Evolutionary conservation across 1,284 basidiomycete species (phyloP).

Genomic region (Ganoderma sp.): DNA sequence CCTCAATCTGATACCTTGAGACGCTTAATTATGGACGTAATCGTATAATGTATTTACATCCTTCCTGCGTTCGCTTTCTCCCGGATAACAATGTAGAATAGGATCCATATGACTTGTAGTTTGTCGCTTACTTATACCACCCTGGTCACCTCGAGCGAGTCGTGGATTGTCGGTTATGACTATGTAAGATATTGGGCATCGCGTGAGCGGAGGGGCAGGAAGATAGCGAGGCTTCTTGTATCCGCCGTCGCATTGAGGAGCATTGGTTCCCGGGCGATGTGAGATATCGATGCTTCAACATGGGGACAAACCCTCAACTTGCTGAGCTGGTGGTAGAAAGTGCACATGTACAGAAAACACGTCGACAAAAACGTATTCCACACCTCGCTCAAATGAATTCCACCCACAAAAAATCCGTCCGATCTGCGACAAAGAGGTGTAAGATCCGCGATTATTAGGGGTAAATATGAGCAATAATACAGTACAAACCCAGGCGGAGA

Average conservation of each 20-base stretch:
- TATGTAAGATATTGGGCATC: neutral
- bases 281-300: neutral
- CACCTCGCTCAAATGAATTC: neutral
- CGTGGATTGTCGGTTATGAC: neutral
- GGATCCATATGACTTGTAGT: neutral
- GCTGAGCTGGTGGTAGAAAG: neutral
- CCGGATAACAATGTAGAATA: neutral
- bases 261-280: neutral
- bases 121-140: neutral
- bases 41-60: conserved; percentile 12
- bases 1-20: neutral
- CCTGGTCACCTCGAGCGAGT: neutral
- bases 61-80: neutral
- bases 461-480: conserved; percentile 14
- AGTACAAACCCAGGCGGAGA: conserved; percentile 6
- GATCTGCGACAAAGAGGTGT: neutral
- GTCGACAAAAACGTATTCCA: neutral
- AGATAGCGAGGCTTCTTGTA: neutral
- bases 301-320: neutral
- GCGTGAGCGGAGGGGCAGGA: neutral
- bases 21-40: neutral
- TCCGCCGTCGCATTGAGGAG: neutral
- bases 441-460: neutral
- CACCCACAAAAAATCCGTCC: neutral
- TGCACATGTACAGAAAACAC: neutral